phyloP scores from a whole-genome alignment of 768 basidiomycete species.

The Mrakia blollopis region DNA sequence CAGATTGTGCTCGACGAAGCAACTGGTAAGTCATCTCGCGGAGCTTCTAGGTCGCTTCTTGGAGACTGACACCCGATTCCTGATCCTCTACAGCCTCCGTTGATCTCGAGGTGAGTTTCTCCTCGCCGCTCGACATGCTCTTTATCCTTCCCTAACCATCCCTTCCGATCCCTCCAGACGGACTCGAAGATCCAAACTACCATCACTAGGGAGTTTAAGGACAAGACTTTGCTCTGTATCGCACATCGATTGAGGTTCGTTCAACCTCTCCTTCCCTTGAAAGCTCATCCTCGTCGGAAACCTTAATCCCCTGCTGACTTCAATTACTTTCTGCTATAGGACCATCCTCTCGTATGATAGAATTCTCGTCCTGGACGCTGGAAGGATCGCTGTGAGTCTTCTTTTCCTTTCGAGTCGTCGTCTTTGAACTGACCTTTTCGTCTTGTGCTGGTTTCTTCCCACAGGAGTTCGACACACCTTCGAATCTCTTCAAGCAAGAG shows the following conservation, averaged over 20 bases:
- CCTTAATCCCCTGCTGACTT: too few species aligned
- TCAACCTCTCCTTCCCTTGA: not conserved
- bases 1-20: constrained; percentile 31
- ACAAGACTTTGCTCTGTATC: constrained; percentile 81
- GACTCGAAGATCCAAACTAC: constrained; percentile 66
- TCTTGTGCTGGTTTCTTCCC: not conserved
- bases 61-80: too few species aligned
- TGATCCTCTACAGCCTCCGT: too few species aligned
- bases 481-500: constrained; percentile 54
- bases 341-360: constrained; percentile 23
- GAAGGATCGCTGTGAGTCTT: not conserved
- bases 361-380: constrained; percentile 13
- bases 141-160: too few species aligned
- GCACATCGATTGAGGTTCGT: constrained; percentile 65
- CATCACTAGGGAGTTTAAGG: constrained; percentile 75
- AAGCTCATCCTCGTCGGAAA: too few species aligned
- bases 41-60: too few species aligned
- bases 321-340: not conserved
- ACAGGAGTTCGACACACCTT: constrained; percentile 73
- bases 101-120: too few species aligned
- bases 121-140: too few species aligned
- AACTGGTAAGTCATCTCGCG: constrained; percentile 26
- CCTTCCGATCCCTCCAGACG: constrained; percentile 44
- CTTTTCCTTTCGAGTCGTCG: not conserved
- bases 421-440: not conserved